Evolutionary conservation across 805 yeast species (phyloP).

Genomic region (Metschnikowia kofuensis): DNA sequence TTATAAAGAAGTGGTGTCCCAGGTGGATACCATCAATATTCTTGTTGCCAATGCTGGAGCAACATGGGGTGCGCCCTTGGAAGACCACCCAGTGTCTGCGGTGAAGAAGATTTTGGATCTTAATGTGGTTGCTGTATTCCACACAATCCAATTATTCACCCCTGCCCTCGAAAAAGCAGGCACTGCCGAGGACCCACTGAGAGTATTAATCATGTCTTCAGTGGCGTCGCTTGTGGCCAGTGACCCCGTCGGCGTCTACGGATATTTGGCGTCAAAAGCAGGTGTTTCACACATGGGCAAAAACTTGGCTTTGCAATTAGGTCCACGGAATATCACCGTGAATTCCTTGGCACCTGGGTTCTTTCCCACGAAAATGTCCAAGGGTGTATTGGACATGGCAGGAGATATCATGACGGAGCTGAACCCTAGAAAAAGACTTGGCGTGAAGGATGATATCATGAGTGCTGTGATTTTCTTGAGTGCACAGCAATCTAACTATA

Average conservation of each 20-base stretch:
- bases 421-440: constrained; percentile 66
- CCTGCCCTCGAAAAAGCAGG: constrained; percentile 57
- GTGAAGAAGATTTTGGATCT: constrained; percentile 60
- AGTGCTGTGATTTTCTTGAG: constrained; percentile 54
- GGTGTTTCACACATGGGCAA: constrained; percentile 69
- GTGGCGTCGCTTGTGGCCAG: constrained; percentile 50
- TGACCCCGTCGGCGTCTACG: constrained; percentile 58
- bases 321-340: constrained; percentile 64
- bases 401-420: constrained; percentile 44
- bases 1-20: constrained; percentile 35
- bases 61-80: constrained; percentile 68
- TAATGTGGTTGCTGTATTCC: constrained; percentile 67
- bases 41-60: constrained; percentile 79
- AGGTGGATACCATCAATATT: constrained; percentile 51
- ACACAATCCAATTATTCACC: constrained; percentile 59
- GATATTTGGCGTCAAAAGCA: constrained; percentile 72
- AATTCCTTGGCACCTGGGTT: constrained; percentile 75
- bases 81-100: constrained; percentile 57
- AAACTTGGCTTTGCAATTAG: constrained; percentile 61
- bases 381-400: constrained; percentile 53
- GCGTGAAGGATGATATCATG: constrained; percentile 57
- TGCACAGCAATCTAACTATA: constrained; percentile 51
- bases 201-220: constrained; percentile 66
- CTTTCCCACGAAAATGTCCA: constrained; percentile 72
- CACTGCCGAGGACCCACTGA: constrained; percentile 52